Evolutionary conservation across 148 eudicot species (phyloP), one percentile per base, ranked within the genome.

Genomic region (Heliamphora exappendiculata): DNA sequence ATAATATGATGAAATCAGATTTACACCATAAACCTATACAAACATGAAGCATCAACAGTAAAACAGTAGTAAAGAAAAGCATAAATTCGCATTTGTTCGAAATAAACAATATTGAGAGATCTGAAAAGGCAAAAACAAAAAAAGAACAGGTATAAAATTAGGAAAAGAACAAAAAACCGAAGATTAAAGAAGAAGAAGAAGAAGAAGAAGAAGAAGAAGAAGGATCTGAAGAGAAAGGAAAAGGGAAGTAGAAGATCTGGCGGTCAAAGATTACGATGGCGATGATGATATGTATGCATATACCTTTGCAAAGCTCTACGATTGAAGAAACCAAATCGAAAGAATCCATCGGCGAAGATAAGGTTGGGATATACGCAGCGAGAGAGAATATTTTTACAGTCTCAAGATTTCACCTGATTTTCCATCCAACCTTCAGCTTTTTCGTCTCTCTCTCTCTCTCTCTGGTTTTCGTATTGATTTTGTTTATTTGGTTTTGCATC

Each of bases 291-390:
- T 8, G 13, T 67, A 44, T 5, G 51, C 26, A 22, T 50, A 60
- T 86, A 88, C 89, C 91, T 85, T 83, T 83, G 66, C 88, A 82
- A 49, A 86, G 86, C 80, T 88, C 85, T 59, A 81, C 26, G 79
- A 78, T 77, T 63, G 85, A 78, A 47, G 78, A 82, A 49, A 74
- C 63, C 79, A 82, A 72, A 79, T 73, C 80, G 55, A 73, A 73
- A 7, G 75, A 81, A 84, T 85, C 84, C 90, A 85, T 85, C 14
- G 69, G 58, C 55, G 42, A 51, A 66, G 67, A 76, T 64, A 60
- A 68, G 59, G 66, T 42, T 39, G 54, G 50, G 44, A 74, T 22
- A 14, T 36, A 54, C 1, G 37, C 24, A 65, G 58, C 39, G 33
- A 39, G 13, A 26, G 28, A 51, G 24, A 4, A 20, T 72, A 57